Evolutionary conservation across 345 rosid species (phyloP), one percentile per base, ranked within the genome.

Genomic region (Lepidium aucheri): DNA sequence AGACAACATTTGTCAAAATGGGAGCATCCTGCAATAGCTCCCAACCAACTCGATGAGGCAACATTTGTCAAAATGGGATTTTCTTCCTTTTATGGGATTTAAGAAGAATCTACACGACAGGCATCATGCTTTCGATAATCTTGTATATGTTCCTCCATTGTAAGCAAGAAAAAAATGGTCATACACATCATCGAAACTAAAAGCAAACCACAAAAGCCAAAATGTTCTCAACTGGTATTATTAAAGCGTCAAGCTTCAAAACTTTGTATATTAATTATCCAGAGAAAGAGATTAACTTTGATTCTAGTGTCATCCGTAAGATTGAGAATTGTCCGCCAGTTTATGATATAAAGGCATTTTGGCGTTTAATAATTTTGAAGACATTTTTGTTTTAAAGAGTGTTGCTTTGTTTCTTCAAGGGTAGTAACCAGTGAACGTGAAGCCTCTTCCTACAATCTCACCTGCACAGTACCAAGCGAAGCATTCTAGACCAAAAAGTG

Each of bases 391-490:
- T 70, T 28, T 54, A 44, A 26, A 44, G 11, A 9, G 14, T 34
- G 18, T 14, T 12, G 13, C 18, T 53, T 67, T 47, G 36, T 56
- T 39, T 39, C 65, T 54, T 84, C 71, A 85, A 67, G 78, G 78
- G 45, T 78, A 77, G 81, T 87, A 87, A 54, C 91, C 90, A 0
- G 89, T 75, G 84, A 87, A 51, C 30, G 89, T 87, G 77, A 87
- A 87, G 49, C 89, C 91, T 46, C 91, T 75, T 55, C 88, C 96
- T 17, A 79, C 74, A 17, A 87, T 77, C 76, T 90, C 90, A 65
- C 95, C 91, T 6, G 84, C 84, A 70, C 95, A 83, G 68, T 24
- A 87, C 87, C 90, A 89, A 2, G 85, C 88, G 5, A 83, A 83
- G 60, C 91, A 86, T 70, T 87, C 97, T 40, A 90, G 64, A 53